Evolutionary conservation across 1,139 yeast species (phyloP).

Genomic region (Geotrichum macrosporum): DNA sequence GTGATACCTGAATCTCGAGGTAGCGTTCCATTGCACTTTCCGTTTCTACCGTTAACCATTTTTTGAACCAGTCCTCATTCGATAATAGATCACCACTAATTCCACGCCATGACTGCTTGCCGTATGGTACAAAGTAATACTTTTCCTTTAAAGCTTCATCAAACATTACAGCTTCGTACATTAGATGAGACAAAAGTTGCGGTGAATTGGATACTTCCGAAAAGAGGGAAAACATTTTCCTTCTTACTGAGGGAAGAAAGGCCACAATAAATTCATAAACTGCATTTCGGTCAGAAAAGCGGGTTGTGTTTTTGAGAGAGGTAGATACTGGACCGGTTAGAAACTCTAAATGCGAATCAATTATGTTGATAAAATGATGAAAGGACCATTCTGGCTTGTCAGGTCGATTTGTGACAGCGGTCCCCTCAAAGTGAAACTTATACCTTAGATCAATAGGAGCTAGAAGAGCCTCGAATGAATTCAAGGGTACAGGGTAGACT

Average conservation of each 20-base stretch:
- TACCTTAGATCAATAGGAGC: slow-evolving; percentile 59
- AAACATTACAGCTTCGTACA: slow-evolving; percentile 56
- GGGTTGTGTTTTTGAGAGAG: slow-evolving; percentile 32
- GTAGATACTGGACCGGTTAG: slow-evolving; percentile 41
- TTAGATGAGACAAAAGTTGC: slow-evolving; percentile 54
- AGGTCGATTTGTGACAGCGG: slow-evolving; percentile 59
- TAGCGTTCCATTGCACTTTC: slow-evolving; percentile 43
- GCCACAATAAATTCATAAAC: slow-evolving; percentile 54
- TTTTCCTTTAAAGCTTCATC: slow-evolving; percentile 52
- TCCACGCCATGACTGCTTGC: slow-evolving; percentile 50
- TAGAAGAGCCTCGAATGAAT: slow-evolving; percentile 57
- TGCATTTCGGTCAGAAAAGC: slow-evolving; percentile 33
- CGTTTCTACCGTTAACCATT: slow-evolving; percentile 66
- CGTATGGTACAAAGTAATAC: slow-evolving; percentile 55
- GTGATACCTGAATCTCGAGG: slow-evolving; percentile 51
- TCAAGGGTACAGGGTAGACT: slow-evolving; percentile 44
- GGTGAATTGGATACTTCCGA: slow-evolving; percentile 44
- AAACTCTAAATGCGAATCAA: slow-evolving; percentile 44
- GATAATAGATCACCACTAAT: slow-evolving; percentile 52
- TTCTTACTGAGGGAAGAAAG: slow-evolving; percentile 48
- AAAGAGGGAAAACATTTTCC: slow-evolving; percentile 43
- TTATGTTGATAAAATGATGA: slow-evolving; percentile 49
- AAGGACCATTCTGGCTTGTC: slow-evolving; percentile 83
- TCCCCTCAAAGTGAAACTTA: slow-evolving; percentile 64
- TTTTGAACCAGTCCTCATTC: slow-evolving; percentile 43